Evolutionary conservation across 257 asterid genomes (phyloP).

Genomic region (Eucommia ulmoides): DNA sequence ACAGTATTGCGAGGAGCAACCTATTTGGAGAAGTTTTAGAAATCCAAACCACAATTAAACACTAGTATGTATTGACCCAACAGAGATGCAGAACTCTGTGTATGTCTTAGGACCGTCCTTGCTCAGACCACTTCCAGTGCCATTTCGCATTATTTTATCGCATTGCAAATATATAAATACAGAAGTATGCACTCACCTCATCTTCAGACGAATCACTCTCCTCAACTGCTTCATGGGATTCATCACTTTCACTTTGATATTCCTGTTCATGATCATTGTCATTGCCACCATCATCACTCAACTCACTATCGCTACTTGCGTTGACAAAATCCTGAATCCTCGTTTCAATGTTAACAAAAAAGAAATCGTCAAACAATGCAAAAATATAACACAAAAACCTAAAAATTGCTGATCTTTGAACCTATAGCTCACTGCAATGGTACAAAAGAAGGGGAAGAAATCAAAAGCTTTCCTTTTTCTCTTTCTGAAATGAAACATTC

Average conservation of each 20-base stretch:
- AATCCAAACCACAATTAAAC: slow-evolving; percentile 4
- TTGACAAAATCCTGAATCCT: slow-evolving; percentile 47
- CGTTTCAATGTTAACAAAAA: slow-evolving; percentile 7
- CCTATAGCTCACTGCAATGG: background rate
- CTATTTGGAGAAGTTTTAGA: slow-evolving; percentile 22
- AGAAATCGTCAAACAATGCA: background rate
- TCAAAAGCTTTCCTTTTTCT: no score
- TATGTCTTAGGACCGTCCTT: no score
- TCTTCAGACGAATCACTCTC: slow-evolving; percentile 88
- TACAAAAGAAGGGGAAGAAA: background rate
- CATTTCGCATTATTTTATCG: no score
- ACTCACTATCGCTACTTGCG: slow-evolving; percentile 24
- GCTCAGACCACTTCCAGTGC: no score
- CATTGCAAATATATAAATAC: no score
- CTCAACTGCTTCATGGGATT: slow-evolving; percentile 34
- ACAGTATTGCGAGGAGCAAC: slow-evolving; percentile 86
- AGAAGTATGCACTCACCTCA: no score
- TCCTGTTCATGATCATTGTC: slow-evolving; percentile 13
- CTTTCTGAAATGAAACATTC: no score
- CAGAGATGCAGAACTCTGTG: no score
- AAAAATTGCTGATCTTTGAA: background rate
- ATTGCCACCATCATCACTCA: slow-evolving; percentile 12
- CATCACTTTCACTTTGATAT: slow-evolving; percentile 27
- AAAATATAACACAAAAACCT: background rate
- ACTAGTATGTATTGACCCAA: no score